Base-by-base conservation (phyloP, 1,139 yeast species). In the Candida glucosophila region DNA sequence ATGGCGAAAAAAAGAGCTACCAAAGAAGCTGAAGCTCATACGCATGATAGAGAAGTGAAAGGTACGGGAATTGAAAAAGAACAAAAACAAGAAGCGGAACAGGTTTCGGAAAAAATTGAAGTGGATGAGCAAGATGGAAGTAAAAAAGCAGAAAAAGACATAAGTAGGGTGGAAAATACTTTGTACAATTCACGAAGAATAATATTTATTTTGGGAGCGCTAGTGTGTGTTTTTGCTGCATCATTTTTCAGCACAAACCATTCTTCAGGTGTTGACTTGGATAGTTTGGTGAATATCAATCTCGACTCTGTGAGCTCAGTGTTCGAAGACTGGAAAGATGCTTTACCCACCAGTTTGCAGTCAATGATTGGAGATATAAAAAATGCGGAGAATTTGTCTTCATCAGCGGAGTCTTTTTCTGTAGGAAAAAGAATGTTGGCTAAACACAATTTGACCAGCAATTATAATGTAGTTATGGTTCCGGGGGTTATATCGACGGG, bases 401-500 rank as follows among this genome's bases (percentile, higher is more conserved):
- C 79, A 19, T 64, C 79, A 4, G 76, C 92, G 5, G 93, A 83
- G 33, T 74, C 85, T 26, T 90, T 90, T 54, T 83, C 92, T 1
- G 94, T 86, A 14, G 98, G 98, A 3, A 70, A 67, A 37, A 63
- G 79, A 26, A 56, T 88, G 60, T 56, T 55, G 14, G 49, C 58
- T 5, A 65, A 59, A 16, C 67, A 70, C 22, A 72, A 77, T 17
- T 51, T 70, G 25, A 47, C 63, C 0, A 66, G 74, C 1, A 72
- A 79, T 34, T 67, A 73, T 49, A 94, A 94, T 10, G 95, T 90
- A 9, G 73, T 90, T 6, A 69, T 90, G 76, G 86, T 90, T 14
- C 98, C 98, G 0, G 98, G 98, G 3, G 97, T 90, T 6, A 82
- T 85, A 27, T 82, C 95, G 16, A 88, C 97, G 0, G 96, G 97